Base-by-base conservation (phyloP, 768 basidiomycete species). In the Trametes villosa region DNA sequence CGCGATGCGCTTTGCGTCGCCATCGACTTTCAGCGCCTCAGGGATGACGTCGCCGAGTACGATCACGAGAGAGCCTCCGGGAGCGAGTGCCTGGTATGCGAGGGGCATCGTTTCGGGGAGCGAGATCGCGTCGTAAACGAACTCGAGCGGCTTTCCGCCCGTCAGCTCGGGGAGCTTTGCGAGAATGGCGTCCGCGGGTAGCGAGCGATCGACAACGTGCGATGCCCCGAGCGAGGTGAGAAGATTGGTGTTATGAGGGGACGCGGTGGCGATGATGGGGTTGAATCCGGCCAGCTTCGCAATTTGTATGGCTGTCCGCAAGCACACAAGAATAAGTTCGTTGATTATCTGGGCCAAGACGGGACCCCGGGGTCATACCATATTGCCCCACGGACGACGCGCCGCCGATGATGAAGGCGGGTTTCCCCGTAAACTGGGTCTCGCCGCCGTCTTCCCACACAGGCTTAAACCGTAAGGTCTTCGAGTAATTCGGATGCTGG, bases 221-320 rank as follows among this genome's bases (percentile, higher is more conserved):
- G 67, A 68, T 12, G 65, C 70, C 15, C 70, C 70, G 49, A 69
- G 53, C 2, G 60, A 52, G 22, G 20, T 53, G 51, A 65, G 66
- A 31, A 54, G 63, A 18, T 44, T 46, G 22, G 29, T 34, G 53
- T 73, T 68, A 56, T 65, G 64, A 13, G 47, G 53, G 17, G 72
- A 73, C 9, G 70, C 70, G 27, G 71, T 72, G 29, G 68, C 60
- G 55, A 73, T 71, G 54, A 73, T 71, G 27, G 72, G 72, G 13
- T 57, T 50, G 64, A 70, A 72, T 15, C 69, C 68, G 13, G 70
- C 65, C 9, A 71, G 59, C 41, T 57, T 67, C 0, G 70, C 71
- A 9, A 71, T 41, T 49, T 73, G 72, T 22, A 73, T 68, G 2
- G 58, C 68, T 70, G 45, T 31, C 13, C 22, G 13, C 4, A 30